These are phyloP conservation scores for Cyberlindnera subsufficiens DNA, from an alignment of 805 yeast genomes.

Conservation along the genomic window DNA sequence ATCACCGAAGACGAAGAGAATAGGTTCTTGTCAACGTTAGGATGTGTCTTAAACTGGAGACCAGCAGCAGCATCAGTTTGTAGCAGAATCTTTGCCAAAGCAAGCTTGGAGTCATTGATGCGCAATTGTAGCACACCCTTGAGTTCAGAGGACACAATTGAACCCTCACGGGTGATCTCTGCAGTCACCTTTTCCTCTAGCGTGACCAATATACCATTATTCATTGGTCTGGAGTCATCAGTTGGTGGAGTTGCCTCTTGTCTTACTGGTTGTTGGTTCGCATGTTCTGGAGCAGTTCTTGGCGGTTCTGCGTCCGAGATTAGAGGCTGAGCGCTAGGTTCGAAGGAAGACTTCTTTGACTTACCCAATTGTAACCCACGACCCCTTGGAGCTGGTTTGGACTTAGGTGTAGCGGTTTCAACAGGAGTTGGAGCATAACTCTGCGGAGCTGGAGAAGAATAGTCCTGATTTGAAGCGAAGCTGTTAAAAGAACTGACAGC, in stretches of 20 bases:
- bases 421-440: conserved; percentile 20
- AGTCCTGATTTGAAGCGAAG: conserved; percentile 8
- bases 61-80: conserved; percentile 42
- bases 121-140: conserved; percentile 90
- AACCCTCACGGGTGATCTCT: conserved; percentile 79
- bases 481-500: conserved; percentile 6
- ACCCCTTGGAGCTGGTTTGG: conserved; percentile 41
- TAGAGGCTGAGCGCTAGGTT: conserved; percentile 24
- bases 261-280: conserved; percentile 1
- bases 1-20: conserved; percentile 55
- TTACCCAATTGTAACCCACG: conserved; percentile 79
- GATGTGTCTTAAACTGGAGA: conserved; percentile 87
- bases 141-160: conserved; percentile 61
- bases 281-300: conserved; percentile 1
- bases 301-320: conserved; percentile 24
- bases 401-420: conserved; percentile 12
- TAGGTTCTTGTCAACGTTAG: conserved; percentile 79
- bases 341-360: conserved; percentile 21
- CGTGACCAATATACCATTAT: conserved; percentile 76
- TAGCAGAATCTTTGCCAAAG: conserved; percentile 60
- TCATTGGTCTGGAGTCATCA: conserved; percentile 31
- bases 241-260: conserved; percentile 3
- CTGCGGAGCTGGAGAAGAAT: conserved; percentile 11
- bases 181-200: conserved; percentile 76
- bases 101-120: conserved; percentile 67